Evolutionary conservation across 225 moss, liverwort and hornwort genomes (phyloP).

Genomic region (Thuidium tamariscinum): DNA sequence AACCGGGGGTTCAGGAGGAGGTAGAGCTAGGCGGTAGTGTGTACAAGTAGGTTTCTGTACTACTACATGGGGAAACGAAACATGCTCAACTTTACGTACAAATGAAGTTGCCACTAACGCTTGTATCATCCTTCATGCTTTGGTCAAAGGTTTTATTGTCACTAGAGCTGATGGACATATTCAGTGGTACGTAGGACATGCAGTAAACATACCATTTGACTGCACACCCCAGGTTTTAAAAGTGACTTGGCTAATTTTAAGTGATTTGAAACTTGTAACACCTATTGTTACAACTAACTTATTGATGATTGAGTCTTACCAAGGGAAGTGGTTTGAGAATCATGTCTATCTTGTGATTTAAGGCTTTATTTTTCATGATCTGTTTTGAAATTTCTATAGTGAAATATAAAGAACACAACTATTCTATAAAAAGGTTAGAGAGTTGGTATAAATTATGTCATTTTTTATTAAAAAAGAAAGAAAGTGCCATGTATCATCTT

Average conservation of each 20-base stretch:
- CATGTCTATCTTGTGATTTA: background rate
- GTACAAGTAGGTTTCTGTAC: background rate
- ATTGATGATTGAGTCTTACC: background rate
- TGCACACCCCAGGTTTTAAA: background rate
- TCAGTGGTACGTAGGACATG: background rate
- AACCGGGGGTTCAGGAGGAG: conserved; percentile 29
- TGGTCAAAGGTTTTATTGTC: background rate
- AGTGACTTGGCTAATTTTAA: background rate
- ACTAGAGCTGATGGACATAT: background rate
- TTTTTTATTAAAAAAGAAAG: too few species aligned
- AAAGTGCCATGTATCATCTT: background rate
- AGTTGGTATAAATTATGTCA: background rate
- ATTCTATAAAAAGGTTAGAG: background rate
- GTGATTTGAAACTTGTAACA: background rate
- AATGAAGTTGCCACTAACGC: background rate
- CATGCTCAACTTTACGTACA: background rate
- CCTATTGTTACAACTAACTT: background rate
- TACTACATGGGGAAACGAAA: background rate
- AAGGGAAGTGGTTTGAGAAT: background rate
- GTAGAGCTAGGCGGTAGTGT: conserved; percentile 25
- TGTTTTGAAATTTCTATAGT: background rate
- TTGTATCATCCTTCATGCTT: background rate
- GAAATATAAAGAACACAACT: background rate
- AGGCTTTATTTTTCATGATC: background rate
- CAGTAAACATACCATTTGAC: background rate